Percentiles rank a stretch among this genome's conserved stretches.
Evolutionary conservation across 805 yeast species (phyloP).

Genomic region (Ogataea pini): DNA sequence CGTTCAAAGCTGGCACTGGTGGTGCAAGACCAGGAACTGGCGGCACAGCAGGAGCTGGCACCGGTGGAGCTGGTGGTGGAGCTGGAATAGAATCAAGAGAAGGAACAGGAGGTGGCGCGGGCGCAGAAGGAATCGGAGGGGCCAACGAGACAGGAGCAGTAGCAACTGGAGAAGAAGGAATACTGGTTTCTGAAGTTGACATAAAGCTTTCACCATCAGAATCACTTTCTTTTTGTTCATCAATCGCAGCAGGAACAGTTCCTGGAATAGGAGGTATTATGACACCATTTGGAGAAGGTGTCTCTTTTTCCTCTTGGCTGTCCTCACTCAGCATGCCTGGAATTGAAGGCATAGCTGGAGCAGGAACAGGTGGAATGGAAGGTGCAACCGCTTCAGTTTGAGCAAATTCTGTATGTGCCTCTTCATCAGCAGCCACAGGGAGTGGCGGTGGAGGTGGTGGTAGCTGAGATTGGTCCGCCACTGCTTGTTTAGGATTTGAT

Average conservation of each 20-base stretch:
- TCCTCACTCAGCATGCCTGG: conserved; percentile 10
- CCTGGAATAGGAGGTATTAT: conserved; percentile 1
- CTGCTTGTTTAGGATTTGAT: conserved; percentile 2
- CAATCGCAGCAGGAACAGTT: not conserved
- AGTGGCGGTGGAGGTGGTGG: conserved; percentile 24
- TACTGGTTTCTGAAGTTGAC: conserved; percentile 2
- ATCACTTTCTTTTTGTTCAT: not conserved
- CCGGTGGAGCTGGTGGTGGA: conserved; percentile 27
- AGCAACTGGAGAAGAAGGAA: conserved; percentile 4
- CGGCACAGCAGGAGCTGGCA: conserved; percentile 35
- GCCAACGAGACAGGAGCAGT: conserved; percentile 9
- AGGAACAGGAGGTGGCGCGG: conserved; percentile 30
- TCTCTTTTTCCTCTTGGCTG: not conserved
- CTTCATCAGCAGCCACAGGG: conserved; percentile 5
- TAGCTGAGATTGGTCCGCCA: conserved; percentile 1
- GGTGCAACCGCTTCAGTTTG: not conserved
- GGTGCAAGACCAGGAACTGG: conserved; percentile 36
- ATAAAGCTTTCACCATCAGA: conserved; percentile 1
- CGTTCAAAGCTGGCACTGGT: conserved; percentile 39
- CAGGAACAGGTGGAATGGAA: not conserved
- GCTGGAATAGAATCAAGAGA: conserved; percentile 17
- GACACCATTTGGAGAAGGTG: not conserved
- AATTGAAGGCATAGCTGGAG: conserved; percentile 17
- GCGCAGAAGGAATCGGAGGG: conserved; percentile 22
- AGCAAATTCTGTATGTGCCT: conserved; percentile 3